Evolutionary conservation across 495 filamentous ascomycete species (phyloP).

Genomic region (Sabuloglossum arenarium): DNA sequence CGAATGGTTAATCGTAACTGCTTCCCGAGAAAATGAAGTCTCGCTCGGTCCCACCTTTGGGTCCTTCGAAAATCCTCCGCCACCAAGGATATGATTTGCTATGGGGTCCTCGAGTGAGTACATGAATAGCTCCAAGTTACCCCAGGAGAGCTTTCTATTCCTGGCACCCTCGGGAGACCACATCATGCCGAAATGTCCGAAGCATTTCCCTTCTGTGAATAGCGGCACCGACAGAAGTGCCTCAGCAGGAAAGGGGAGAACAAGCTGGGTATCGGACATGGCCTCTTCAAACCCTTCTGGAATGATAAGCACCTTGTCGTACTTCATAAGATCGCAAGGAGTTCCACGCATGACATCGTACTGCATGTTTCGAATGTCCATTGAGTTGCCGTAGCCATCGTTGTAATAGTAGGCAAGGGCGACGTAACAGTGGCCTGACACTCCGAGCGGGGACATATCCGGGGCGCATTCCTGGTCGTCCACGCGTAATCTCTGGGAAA

Average conservation of each 20-base stretch:
- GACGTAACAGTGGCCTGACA: constrained; percentile 40
- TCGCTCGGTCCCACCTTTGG: constrained; percentile 13
- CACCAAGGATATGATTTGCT: constrained; percentile 33
- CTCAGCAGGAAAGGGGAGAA: constrained; percentile 38
- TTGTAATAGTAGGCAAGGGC: constrained; percentile 50
- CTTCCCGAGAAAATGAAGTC: constrained; percentile 29
- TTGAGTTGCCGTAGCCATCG: constrained; percentile 32
- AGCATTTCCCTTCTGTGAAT: constrained; percentile 45
- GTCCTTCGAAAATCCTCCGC: constrained; percentile 18
- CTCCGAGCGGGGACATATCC: constrained; percentile 36
- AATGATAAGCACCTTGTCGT: constrained; percentile 55
- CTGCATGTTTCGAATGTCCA: constrained; percentile 34
- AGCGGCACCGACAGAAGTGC: constrained; percentile 56
- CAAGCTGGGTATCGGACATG: constrained; percentile 37
- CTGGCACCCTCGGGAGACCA: constrained; percentile 44
- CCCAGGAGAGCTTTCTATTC: constrained; percentile 39
- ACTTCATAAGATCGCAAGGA: constrained; percentile 47
- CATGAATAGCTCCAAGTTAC: constrained; percentile 49
- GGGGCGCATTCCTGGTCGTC: constrained; percentile 34
- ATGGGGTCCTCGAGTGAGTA: constrained; percentile 61
- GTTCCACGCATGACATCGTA: constrained; percentile 41
- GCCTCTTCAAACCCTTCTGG: constrained; percentile 39
- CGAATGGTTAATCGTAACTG: constrained; percentile 35
- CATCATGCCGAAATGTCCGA: constrained; percentile 57
- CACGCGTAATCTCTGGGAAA: constrained; percentile 40